Base-by-base conservation (phyloP, 345 rosid genomes). In the Anacardium occidentale region DNA sequence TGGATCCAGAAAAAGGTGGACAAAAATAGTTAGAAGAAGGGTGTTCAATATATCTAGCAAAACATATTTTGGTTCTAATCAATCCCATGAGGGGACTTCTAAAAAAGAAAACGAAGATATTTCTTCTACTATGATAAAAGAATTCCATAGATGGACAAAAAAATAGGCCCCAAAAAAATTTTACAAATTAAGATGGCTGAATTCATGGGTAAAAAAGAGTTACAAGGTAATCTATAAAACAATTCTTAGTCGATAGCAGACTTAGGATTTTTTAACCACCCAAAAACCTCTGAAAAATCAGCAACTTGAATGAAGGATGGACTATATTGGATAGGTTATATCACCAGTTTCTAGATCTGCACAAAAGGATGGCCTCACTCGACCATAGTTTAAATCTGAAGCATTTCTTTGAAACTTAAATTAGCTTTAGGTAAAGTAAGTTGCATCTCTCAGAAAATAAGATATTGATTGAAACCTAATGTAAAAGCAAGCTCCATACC, bases 401-500 rank as follows among this genome's bases (percentile, higher is more conserved):
- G 21, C 60, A 32, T 3, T 71, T 66, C 69, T 21, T 50, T n/a
- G 53, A 76, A 47, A 70, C 42, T 76, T 34, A 53, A 18, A 34
- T 65, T 68, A 72, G 56, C 60, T 24, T 76, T 45, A 50, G 62
- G 32, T 18, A 53, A 12, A 42, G 63, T 57, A 54, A 44, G 48
- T 37, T 58, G 14, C 21, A 66, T 59, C 32, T 50, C 57, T 64
- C 32, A 62, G 10, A 53, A 73, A 22, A 51, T 29, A 18, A 54
- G 21, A 44, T 47, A 56, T 55, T 44, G 18, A 44, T 24, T 63
- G 17, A 62, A 68, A 57, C 75, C 78, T 77, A 77, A 52, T 34
- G 77, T 70, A 22, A 69, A 60, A 69, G 70, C 64, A 44, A 75
- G 52, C 72, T 74, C 60, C 86, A 62, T 78, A 79, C 82, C 86